These are phyloP conservation scores for Aspergillus persii DNA, from an alignment of 2,329 filamentous ascomycete genomes.

Conservation along the genomic window DNA sequence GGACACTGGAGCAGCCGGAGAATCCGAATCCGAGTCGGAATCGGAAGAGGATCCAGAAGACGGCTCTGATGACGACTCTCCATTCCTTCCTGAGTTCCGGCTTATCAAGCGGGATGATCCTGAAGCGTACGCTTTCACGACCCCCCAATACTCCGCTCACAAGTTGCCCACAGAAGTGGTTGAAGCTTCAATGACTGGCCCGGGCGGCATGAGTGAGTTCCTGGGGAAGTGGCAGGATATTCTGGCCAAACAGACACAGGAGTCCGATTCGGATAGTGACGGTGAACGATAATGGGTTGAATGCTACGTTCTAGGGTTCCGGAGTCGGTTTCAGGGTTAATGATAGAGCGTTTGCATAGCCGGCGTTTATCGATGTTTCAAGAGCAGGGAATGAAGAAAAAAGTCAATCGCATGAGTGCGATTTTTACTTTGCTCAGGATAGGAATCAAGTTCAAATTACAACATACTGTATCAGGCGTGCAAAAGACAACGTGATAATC, in stretches of 20 bases:
- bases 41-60: conserved; percentile 40
- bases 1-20: conserved; percentile 20
- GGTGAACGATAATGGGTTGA: conserved; percentile 20
- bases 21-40: conserved; percentile 27
- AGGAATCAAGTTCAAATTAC: background rate
- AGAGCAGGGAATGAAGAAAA: background rate
- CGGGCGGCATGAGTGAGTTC: conserved; percentile 78
- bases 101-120: conserved; percentile 82
- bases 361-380: background rate
- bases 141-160: conserved; percentile 87
- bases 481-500: no score
- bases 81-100: conserved; percentile 72
- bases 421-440: background rate
- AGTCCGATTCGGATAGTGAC: conserved; percentile 38
- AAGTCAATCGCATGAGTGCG: background rate
- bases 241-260: conserved; percentile 42
- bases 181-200: conserved; percentile 62
- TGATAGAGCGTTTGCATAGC: background rate
- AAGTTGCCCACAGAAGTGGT: conserved; percentile 94
- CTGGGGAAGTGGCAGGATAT: conserved; percentile 70
- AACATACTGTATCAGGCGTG: background rate
- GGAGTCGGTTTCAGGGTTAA: background rate
- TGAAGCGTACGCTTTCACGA: conserved; percentile 80
- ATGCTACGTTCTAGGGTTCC: background rate
- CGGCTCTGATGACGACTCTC: conserved; percentile 50